These are phyloP conservation scores for Epichloe gansuensis DNA, from an alignment of 2,329 filamentous ascomycete species.

Conservation along the genomic window DNA sequence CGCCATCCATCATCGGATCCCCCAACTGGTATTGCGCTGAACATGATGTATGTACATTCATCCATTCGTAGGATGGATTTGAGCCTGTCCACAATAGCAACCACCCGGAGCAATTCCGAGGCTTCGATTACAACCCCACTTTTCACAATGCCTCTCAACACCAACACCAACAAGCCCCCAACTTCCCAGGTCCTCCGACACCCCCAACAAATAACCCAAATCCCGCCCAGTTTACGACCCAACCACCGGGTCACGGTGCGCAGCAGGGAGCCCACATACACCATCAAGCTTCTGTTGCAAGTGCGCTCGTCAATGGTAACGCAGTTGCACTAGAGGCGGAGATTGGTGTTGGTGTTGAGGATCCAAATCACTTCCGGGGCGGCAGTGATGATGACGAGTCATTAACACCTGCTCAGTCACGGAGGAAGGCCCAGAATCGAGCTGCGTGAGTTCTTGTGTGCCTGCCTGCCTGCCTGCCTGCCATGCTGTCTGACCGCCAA, in stretches of 20 bases:
- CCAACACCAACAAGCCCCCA: slow-evolving; percentile 14
- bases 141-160: slow-evolving; percentile 25
- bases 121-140: slow-evolving; percentile 29
- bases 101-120: slow-evolving; percentile 35
- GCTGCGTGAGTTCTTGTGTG: slow-evolving; percentile 38
- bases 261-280: slow-evolving; percentile 15
- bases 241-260: slow-evolving; percentile 13
- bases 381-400: slow-evolving; percentile 46
- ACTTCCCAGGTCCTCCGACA: slow-evolving; percentile 35
- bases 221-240: slow-evolving; percentile 19
- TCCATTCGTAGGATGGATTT: slow-evolving; percentile 33
- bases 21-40: background rate
- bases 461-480: no score
- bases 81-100: slow-evolving; percentile 27
- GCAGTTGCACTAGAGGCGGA: slow-evolving; percentile 18
- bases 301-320: slow-evolving; percentile 10
- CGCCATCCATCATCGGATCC: background rate
- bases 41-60: background rate
- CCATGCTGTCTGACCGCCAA: background rate
- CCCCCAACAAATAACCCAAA: slow-evolving; percentile 42
- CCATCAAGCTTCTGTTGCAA: slow-evolving; percentile 13
- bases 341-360: slow-evolving; percentile 25
- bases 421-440: slow-evolving; percentile 49
- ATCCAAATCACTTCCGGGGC: slow-evolving; percentile 17
- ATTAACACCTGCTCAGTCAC: slow-evolving; percentile 44